Percentiles rank a stretch among this genome's conserved stretches.
Conservation (phyloP, 2,329 filamentous ascomycete species). For the Fusarium buxicola region DNA sequence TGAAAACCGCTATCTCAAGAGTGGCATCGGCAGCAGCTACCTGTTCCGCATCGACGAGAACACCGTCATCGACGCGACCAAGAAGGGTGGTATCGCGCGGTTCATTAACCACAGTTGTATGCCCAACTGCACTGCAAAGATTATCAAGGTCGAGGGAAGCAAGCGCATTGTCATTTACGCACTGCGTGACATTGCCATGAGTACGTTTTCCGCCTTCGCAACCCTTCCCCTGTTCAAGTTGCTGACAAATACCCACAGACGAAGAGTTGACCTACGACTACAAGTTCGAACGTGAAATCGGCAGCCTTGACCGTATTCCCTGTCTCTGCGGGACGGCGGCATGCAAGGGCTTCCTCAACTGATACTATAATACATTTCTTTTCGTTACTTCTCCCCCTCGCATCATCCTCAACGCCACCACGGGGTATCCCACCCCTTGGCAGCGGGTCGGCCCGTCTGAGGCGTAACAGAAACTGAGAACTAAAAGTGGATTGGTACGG, state of each 20-base stretch:
- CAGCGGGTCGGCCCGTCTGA: not conserved
- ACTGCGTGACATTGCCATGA: slow-evolving; percentile 91
- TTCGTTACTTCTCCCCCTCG: slow-evolving; percentile 15
- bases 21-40: slow-evolving; percentile 96
- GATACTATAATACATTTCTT: slow-evolving; percentile 50
- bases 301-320: slow-evolving; percentile 93
- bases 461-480: slow-evolving; percentile 4
- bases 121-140: slow-evolving; percentile 98
- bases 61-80: slow-evolving; percentile 97
- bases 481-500: slow-evolving; percentile 36
- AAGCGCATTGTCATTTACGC: slow-evolving; percentile 99
- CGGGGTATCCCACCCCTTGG: slow-evolving; percentile 14
- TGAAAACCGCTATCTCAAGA: slow-evolving; percentile 91
- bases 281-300: slow-evolving; percentile 98
- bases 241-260: slow-evolving; percentile 66
- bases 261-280: slow-evolving; percentile 99
- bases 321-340: slow-evolving; percentile 96
- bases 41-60: slow-evolving; percentile 98
- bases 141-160: slow-evolving; percentile 98
- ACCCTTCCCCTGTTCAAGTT: not conserved
- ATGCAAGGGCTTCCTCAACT: slow-evolving; percentile 99
- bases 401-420: slow-evolving; percentile 12
- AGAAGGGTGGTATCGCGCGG: slow-evolving; percentile 96
- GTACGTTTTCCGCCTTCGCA: slow-evolving; percentile 66
- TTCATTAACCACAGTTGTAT: slow-evolving; percentile 99